phyloP scores from a whole-genome alignment of 2,329 filamentous ascomycete species.

The Claviceps sorghi region DNA sequence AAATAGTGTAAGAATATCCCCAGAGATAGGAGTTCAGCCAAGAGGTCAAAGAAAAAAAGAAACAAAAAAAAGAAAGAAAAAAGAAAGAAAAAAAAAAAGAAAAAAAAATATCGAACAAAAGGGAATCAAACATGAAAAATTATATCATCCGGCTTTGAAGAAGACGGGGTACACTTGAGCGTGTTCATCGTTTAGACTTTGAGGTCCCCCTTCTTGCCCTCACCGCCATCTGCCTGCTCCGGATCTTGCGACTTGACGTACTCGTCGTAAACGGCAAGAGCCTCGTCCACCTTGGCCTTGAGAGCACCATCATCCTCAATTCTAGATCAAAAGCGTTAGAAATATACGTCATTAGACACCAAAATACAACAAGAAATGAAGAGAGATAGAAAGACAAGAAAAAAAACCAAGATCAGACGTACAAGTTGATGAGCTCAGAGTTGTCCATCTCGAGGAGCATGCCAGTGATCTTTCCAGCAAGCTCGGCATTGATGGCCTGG shows the following conservation, averaged over 20 bases:
- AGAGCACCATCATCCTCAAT: conserved; percentile 82
- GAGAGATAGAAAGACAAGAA: no score
- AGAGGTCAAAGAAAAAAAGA: not conserved
- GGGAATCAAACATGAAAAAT: conserved; percentile 11
- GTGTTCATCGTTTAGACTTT: conserved; percentile 21
- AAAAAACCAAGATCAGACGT: conserved; percentile 35
- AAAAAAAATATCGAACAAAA: conserved; percentile 17
- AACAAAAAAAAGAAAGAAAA: conserved; percentile 12
- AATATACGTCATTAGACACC: not conserved
- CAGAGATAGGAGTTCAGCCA: conserved; percentile 1
- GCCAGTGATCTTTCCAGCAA: conserved; percentile 98
- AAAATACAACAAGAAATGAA: not conserved
- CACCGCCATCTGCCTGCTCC: conserved; percentile 20
- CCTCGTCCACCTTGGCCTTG: conserved; percentile 92
- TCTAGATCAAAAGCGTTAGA: conserved; percentile 28
- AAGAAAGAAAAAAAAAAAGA: conserved; percentile 8
- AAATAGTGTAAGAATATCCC: conserved; percentile 1
- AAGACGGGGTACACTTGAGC: conserved; percentile 1
- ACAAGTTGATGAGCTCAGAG: conserved; percentile 83
- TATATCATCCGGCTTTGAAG: conserved; percentile 1
- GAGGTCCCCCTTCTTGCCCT: conserved; percentile 35
- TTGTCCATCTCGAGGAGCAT: conserved; percentile 99
- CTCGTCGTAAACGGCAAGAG: conserved; percentile 92
- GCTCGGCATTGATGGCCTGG: conserved; percentile 78
- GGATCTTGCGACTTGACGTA: conserved; percentile 76